Evolutionary conservation across 2,329 filamentous ascomycete genomes (phyloP).

Genomic region (Xylaria sp.): DNA sequence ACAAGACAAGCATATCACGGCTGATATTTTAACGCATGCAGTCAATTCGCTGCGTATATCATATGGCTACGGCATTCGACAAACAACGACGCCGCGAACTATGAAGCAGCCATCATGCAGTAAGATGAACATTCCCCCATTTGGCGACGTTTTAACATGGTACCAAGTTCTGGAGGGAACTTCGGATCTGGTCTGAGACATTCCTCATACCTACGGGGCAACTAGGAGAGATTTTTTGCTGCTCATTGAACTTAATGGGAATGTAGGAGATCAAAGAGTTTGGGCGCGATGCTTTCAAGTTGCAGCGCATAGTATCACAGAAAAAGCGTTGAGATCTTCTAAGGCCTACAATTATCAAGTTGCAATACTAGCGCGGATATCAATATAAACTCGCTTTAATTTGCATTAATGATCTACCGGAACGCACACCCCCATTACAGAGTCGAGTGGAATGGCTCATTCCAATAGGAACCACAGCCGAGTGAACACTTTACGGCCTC

Average conservation of each 20-base stretch:
- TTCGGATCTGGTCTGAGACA: constrained; percentile 19
- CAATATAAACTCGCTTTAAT: constrained; percentile 34
- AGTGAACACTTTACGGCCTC: not conserved
- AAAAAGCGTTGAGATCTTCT: constrained; percentile 16
- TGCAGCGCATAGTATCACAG: constrained; percentile 16
- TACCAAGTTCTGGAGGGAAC: constrained; percentile 21
- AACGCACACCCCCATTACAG: not conserved
- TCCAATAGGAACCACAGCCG: not conserved
- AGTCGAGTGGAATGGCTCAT: not conserved
- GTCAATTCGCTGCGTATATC: constrained; percentile 6
- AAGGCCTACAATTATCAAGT: constrained; percentile 16
- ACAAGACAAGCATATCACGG: constrained; percentile 19
- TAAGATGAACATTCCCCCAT: constrained; percentile 18
- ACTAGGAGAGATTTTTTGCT: constrained; percentile 35
- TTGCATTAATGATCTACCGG: constrained; percentile 7
- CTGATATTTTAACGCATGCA: not conserved
- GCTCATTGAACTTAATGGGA: constrained; percentile 31
- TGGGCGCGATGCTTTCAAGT: constrained; percentile 32
- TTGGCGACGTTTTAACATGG: constrained; percentile 23
- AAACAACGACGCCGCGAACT: not conserved
- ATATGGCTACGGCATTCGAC: constrained; percentile 3
- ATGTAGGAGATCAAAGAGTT: constrained; percentile 32
- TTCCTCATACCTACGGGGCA: constrained; percentile 8
- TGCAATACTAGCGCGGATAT: constrained; percentile 26
- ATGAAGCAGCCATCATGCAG: not conserved